Percentiles rank a stretch among this genome's conserved stretches.
Evolutionary conservation across 2,329 filamentous ascomycete genomes (phyloP).

Genomic region (Aspergillus tamarii): DNA sequence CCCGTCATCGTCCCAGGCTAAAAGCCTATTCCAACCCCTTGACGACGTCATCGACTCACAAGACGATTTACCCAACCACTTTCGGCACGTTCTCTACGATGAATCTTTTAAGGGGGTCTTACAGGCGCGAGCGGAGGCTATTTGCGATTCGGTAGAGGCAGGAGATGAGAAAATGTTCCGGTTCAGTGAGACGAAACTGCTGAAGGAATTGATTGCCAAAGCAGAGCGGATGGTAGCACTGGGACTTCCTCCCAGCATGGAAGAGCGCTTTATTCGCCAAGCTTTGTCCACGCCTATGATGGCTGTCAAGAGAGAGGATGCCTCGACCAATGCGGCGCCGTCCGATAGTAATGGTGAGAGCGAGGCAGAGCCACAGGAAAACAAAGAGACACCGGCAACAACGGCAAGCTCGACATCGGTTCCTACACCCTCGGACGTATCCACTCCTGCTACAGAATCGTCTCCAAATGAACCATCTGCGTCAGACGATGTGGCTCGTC

Average conservation of each 20-base stretch:
- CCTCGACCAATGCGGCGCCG: conserved; percentile 29
- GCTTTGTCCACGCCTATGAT: conserved; percentile 76
- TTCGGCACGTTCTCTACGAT: conserved; percentile 45
- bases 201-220: conserved; percentile 68
- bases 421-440: conserved; percentile 42
- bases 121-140: conserved; percentile 66
- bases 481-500: conserved; percentile 42
- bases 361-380: conserved; percentile 28
- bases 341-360: conserved; percentile 28
- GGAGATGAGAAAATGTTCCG: conserved; percentile 86
- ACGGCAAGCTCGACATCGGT: conserved; percentile 39
- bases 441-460: conserved; percentile 42
- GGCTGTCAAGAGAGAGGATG: conserved; percentile 64
- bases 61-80: conserved; percentile 44
- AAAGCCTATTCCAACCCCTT: conserved; percentile 49
- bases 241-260: conserved; percentile 76
- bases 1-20: conserved; percentile 46
- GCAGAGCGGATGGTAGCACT: conserved; percentile 67
- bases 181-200: conserved; percentile 72
- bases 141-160: conserved; percentile 82
- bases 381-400: conserved; percentile 36
- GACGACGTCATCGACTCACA: conserved; percentile 54
- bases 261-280: conserved; percentile 79
- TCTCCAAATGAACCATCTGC: conserved; percentile 31
- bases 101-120: conserved; percentile 51